Evolutionary conservation across 75 land plant species (phyloP), one percentile per base, ranked within the genome.

Genomic region (Picea sitchensis): DNA sequence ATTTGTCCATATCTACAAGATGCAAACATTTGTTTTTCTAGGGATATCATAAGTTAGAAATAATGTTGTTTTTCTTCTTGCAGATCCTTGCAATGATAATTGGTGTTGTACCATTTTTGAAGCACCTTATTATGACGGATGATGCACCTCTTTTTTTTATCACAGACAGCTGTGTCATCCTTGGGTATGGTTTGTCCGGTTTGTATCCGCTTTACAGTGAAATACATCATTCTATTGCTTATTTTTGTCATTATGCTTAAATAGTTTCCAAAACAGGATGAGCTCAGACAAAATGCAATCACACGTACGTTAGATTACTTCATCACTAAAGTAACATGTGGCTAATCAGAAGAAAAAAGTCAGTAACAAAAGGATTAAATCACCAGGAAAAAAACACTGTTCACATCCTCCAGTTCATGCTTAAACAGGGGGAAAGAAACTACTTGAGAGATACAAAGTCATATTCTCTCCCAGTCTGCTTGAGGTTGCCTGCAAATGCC

Each of bases 111-210:
- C 93, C 96, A 30, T 80, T 90, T 58, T 75, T 91, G 63, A 91
- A 91, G 89, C 60, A 74, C 23, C 82, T 93, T 12, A 86, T 93
- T 17, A 83, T 93, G 62, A 86, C 90, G 65, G 61, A 78, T 65
- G 89, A 88, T 85, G 93, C 92, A 73, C 96, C 96, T 30, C 78
- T 94, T 20, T 92, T 84, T 79, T 92, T 94, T 77, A 83, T 92
- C 76, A 86, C 96, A 47, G 94, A 92, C 69, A 88, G 91, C 84
- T 88, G 90, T 77, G 80, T 86, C 60, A 90, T 92, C 83, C 89
- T 94, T 61, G 91, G 96, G 96, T 92, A 88, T 78, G 84, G 5
- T 61, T 20, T 73, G 15, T 34, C 5, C 38, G 56, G 17, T 51
- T 67, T 9, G 30, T 21, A 12, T 61, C 8, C 23, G 31, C 73